Conservation (phyloP, 768 basidiomycete genomes). For the Tylopilus plumbeoviolaceoides region DNA sequence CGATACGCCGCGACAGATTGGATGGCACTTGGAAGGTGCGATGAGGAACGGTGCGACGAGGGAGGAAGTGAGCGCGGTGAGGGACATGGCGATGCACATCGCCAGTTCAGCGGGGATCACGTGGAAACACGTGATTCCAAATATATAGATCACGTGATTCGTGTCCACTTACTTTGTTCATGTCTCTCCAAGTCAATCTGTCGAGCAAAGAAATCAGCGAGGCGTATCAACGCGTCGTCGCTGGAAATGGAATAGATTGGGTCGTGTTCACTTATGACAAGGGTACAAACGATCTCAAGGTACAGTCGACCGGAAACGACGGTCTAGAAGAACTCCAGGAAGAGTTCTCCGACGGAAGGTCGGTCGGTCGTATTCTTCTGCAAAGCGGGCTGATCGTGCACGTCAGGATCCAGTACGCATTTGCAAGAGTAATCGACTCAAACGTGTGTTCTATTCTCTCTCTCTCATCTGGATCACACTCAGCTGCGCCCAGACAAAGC, state of each 20-base stretch:
- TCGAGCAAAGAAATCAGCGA: slow-evolving; percentile 66
- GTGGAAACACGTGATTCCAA: slow-evolving; percentile 44
- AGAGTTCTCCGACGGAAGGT: slow-evolving; percentile 94
- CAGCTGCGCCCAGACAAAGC: slow-evolving; percentile 50
- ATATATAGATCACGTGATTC: slow-evolving; percentile 15
- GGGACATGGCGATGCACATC: slow-evolving; percentile 52
- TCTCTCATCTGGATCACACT: neutral
- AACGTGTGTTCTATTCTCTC: slow-evolving; percentile 51
- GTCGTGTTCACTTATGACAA: slow-evolving; percentile 76
- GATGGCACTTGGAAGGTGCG: slow-evolving; percentile 63
- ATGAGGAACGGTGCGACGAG: slow-evolving; percentile 49
- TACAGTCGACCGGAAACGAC: slow-evolving; percentile 81
- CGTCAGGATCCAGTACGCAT: slow-evolving; percentile 88
- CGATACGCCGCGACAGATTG: slow-evolving; percentile 59
- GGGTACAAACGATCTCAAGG: slow-evolving; percentile 81
- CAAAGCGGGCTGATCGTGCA: slow-evolving; percentile 2
- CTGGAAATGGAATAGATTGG: slow-evolving; percentile 69
- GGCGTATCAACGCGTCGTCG: slow-evolving; percentile 74
- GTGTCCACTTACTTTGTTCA: slow-evolving; percentile 21
- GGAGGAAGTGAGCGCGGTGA: slow-evolving; percentile 50
- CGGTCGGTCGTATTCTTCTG: slow-evolving; percentile 42
- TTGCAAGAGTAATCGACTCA: slow-evolving; percentile 78
- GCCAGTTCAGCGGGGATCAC: slow-evolving; percentile 43
- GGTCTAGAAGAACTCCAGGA: slow-evolving; percentile 89
- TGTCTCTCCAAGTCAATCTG: slow-evolving; percentile 81